Evolutionary conservation across 768 basidiomycete genomes (phyloP).

Genomic region (Galerina marginata): DNA sequence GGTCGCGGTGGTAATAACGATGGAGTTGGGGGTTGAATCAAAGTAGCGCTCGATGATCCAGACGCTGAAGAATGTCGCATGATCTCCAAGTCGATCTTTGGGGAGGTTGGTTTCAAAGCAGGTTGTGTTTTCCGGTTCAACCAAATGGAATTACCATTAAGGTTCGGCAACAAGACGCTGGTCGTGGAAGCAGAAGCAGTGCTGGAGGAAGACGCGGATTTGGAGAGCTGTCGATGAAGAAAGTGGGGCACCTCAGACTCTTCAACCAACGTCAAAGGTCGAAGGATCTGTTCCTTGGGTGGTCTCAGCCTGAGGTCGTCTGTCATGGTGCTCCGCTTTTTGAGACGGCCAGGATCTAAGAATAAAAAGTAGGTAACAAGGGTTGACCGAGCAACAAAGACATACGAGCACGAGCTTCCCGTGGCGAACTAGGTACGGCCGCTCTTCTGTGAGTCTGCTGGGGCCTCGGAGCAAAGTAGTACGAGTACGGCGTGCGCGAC

Average conservation of each 20-base stretch:
- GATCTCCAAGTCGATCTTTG: background rate
- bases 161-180: constrained; percentile 4
- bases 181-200: constrained; percentile 1
- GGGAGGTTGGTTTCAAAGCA: background rate
- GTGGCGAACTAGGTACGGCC: background rate
- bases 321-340: constrained; percentile 9
- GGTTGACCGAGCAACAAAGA: background rate
- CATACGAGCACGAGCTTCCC: constrained; percentile 6
- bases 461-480: constrained; percentile 9
- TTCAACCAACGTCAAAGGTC: background rate
- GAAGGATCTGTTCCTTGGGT: background rate
- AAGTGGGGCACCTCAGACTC: background rate
- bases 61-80: constrained; percentile 1
- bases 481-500: constrained; percentile 7
- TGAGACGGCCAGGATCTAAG: constrained; percentile 9
- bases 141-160: constrained; percentile 14
- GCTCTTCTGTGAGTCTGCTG: background rate
- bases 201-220: background rate
- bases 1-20: background rate
- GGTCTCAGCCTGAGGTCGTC: background rate
- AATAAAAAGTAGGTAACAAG: background rate
- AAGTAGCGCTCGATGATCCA: background rate
- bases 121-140: constrained; percentile 16
- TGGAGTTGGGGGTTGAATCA: background rate
- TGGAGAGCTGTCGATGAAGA: background rate